Base-by-base conservation (phyloP, 331 rosid genomes). In the Malus hybrid region DNA sequence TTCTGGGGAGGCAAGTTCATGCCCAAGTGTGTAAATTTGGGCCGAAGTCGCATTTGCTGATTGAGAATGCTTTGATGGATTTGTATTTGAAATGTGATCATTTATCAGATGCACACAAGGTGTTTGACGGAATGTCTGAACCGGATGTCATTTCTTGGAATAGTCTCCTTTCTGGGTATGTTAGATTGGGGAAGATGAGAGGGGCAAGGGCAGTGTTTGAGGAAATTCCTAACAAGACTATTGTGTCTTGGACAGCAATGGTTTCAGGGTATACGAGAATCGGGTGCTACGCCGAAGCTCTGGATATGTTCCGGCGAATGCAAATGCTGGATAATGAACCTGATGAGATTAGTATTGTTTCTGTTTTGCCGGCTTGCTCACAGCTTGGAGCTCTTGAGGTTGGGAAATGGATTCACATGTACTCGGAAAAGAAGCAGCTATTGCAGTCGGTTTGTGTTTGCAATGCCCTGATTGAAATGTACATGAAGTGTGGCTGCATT, bases 351-450 rank as follows among this genome's bases (percentile, higher is more conserved):
- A 84, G 93, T 76, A 32, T 92, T 69, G 73, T 90, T n/a, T 77
- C 94, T 22, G 92, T 85, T 70, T 69, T 88, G 71, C 97, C 93
- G 0, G 90, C 91, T 0, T 92, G 97, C 74, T 86, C 93, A 0
- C 89, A 88, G 69, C 91, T 92, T 50, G 96, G 97, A 39, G 90
- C 93, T 65, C 88, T 92, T 60, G 91, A 90, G 83, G 84, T 83
- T 57, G 96, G 97, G 79, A 90, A 88, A 73, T 92, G 97, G 94
- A 88, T 92, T 79, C 96, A 90, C 75, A 75, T 75, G 71, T 92
- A 86, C 71, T 80, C 91, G 0, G 90, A 83, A 18, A 84, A 61
- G 19, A 87, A 79, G 0, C 73, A 82, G 71, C 78, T 87, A 65
- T 34, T 71, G 73, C 34, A 81, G 60, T 77, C 78, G 6, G 76